Percentiles rank a stretch among this genome's conserved stretches.
phyloP scores from a whole-genome alignment of 805 yeast species.

The Priceomyces medius region DNA sequence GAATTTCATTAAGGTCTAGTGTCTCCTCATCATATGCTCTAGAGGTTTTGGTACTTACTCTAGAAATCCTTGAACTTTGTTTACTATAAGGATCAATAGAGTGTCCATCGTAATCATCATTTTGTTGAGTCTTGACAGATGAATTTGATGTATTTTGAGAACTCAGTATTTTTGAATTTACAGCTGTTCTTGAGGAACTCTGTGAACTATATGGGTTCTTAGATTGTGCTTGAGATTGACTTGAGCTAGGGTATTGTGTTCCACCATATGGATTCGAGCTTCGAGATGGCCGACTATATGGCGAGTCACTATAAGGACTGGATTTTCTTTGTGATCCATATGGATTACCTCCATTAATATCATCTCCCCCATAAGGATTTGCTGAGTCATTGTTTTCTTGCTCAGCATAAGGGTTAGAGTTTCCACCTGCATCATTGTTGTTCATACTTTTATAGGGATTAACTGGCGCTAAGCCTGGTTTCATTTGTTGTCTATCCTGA shows the following conservation, averaged over 20 bases:
- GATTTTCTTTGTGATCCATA: neutral
- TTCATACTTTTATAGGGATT: constrained; percentile 41
- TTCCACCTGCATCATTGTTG: constrained; percentile 5
- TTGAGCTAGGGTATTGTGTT: neutral
- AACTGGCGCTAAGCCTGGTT: constrained; percentile 39
- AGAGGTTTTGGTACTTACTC: constrained; percentile 5
- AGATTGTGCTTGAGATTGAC: constrained; percentile 13
- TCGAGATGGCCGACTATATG: neutral
- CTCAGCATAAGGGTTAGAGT: constrained; percentile 10
- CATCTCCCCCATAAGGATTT: too few species aligned
- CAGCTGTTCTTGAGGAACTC: neutral
- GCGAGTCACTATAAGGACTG: constrained; percentile 11
- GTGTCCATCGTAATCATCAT: neutral
- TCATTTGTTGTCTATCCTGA: constrained; percentile 34
- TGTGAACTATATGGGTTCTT: constrained; percentile 1
- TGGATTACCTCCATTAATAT: constrained; percentile 3
- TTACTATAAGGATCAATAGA: constrained; percentile 2
- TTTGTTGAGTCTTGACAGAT: neutral
- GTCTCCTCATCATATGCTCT: constrained; percentile 20
- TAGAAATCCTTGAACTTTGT: constrained; percentile 4
- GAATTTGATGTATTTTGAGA: neutral
- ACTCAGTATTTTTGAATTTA: neutral
- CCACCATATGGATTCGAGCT: constrained; percentile 9
- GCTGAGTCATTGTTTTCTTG: constrained; percentile 2
- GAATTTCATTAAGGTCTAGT: constrained; percentile 38